These are phyloP conservation scores for Acidomyces sp. DNA, from an alignment of 495 filamentous ascomycete species.

Conservation along the genomic window DNA sequence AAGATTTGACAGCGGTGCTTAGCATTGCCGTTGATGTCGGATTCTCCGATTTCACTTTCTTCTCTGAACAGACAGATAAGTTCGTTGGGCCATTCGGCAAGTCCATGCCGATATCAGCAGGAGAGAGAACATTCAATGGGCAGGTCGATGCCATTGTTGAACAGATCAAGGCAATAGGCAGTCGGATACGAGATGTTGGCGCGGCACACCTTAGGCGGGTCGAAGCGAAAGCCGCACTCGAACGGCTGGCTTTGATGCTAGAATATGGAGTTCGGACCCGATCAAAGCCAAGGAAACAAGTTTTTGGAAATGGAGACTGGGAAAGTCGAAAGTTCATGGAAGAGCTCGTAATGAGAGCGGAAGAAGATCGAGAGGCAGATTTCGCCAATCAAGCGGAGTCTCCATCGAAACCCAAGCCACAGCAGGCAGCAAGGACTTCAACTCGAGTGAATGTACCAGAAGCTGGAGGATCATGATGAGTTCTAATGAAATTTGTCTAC, in stretches of 20 bases:
- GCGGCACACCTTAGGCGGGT: constrained; percentile 58
- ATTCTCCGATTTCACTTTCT: constrained; percentile 21
- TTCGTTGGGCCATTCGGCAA: background rate
- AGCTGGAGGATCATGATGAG: too few species aligned
- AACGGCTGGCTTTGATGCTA: constrained; percentile 58
- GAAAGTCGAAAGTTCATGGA: too few species aligned
- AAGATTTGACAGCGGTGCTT: constrained; percentile 50
- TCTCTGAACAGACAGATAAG: constrained; percentile 17
- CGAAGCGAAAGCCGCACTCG: constrained; percentile 58
- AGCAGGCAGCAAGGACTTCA: too few species aligned
- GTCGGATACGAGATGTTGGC: constrained; percentile 59
- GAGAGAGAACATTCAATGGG: constrained; percentile 47
- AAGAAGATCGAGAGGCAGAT: background rate
- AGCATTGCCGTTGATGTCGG: constrained; percentile 62
- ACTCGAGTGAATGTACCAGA: too few species aligned
- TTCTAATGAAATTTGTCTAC: too few species aligned
- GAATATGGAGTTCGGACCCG: constrained; percentile 56
- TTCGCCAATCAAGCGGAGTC: too few species aligned
- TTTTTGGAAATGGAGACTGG: constrained; percentile 41
- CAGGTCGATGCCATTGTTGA: constrained; percentile 53
- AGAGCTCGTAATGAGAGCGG: constrained; percentile 20
- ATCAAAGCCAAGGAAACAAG: constrained; percentile 41
- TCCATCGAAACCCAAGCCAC: too few species aligned
- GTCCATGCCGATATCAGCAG: constrained; percentile 10
- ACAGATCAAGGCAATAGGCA: constrained; percentile 52